phyloP scores from a whole-genome alignment of 164 flowering plant species.

The Paratinospora sagittata region DNA sequence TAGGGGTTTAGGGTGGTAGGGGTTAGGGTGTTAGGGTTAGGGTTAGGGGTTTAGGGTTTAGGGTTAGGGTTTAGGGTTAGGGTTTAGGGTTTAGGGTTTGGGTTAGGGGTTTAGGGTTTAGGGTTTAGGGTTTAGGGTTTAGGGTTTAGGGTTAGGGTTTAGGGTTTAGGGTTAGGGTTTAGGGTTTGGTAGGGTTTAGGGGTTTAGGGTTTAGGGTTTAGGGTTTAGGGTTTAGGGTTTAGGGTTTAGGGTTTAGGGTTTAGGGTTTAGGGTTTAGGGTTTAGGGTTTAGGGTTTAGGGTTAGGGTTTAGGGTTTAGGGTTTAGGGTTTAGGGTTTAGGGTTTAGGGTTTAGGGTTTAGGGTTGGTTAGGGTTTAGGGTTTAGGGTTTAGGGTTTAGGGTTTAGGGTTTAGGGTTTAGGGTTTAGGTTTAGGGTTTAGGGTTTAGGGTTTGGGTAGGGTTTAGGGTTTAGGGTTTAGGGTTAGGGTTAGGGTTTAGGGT shows the following conservation, averaged over 20 bases:
- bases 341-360: too few relatives aligned
- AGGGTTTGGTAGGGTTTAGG: too few relatives aligned
- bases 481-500: slow-evolving; percentile 12
- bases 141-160: background rate
- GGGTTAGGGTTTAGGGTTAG: slow-evolving; percentile 8
- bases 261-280: slow-evolving; percentile 9
- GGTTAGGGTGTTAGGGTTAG: background rate
- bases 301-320: slow-evolving; percentile 10
- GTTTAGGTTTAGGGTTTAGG: background rate
- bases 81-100: slow-evolving; percentile 3
- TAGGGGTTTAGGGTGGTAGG: slow-evolving; percentile 4
- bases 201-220: slow-evolving; percentile 9
- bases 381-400: too few relatives aligned
- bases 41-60: background rate
- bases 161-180: slow-evolving; percentile 5
- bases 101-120: slow-evolving; percentile 1
- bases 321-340: slow-evolving; percentile 5
- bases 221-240: slow-evolving; percentile 10
- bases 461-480: slow-evolving; percentile 16
- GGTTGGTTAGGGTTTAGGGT: too few relatives aligned
- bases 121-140: slow-evolving; percentile 10
- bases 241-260: slow-evolving; percentile 8
- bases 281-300: background rate
- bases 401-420: too few relatives aligned
- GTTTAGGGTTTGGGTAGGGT: slow-evolving; percentile 12